Percentiles rank a stretch among this genome's conserved stretches.
phyloP scores from a whole-genome alignment of 2,329 filamentous ascomycete species.

The Colletotrichum sp. region DNA sequence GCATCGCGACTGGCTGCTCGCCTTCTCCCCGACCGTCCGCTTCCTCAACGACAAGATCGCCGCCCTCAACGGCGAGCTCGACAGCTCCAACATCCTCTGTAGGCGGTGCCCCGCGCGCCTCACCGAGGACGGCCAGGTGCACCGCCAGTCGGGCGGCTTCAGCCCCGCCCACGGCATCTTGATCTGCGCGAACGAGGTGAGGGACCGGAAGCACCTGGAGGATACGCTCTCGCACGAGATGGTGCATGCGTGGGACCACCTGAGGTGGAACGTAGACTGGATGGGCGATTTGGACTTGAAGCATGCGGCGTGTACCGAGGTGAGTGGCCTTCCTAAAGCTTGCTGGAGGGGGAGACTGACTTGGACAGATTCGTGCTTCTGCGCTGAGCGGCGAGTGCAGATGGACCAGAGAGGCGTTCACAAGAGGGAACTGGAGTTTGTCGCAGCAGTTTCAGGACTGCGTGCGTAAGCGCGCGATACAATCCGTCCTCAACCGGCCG shows the following conservation, averaged over 20 bases:
- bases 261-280: slow-evolving; percentile 90
- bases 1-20: slow-evolving; percentile 82
- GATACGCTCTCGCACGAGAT: slow-evolving; percentile 97
- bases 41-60: slow-evolving; percentile 85
- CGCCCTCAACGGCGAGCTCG: slow-evolving; percentile 78
- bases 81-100: slow-evolving; percentile 79
- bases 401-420: slow-evolving; percentile 86
- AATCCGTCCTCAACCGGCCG: slow-evolving; percentile 80
- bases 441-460: slow-evolving; percentile 95
- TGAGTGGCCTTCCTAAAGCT: slow-evolving; percentile 37
- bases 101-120: slow-evolving; percentile 72
- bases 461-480: slow-evolving; percentile 79
- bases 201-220: slow-evolving; percentile 81
- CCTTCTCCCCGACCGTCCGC: slow-evolving; percentile 83
- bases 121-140: slow-evolving; percentile 63
- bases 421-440: slow-evolving; percentile 83
- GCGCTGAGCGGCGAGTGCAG: slow-evolving; percentile 94
- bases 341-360: background rate
- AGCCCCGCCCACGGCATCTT: slow-evolving; percentile 85
- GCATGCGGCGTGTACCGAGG: slow-evolving; percentile 94
- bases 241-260: slow-evolving; percentile 94
- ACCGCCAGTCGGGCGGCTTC: slow-evolving; percentile 80
- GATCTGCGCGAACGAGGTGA: slow-evolving; percentile 90
- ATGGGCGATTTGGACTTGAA: slow-evolving; percentile 72
- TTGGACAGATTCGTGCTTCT: slow-evolving; percentile 80